A percentile compares a stretch with the other conserved stretches of the same genome.
phyloP scores from a whole-genome alignment of 2,329 filamentous ascomycete genomes.

The Colletotrichum sp. region DNA sequence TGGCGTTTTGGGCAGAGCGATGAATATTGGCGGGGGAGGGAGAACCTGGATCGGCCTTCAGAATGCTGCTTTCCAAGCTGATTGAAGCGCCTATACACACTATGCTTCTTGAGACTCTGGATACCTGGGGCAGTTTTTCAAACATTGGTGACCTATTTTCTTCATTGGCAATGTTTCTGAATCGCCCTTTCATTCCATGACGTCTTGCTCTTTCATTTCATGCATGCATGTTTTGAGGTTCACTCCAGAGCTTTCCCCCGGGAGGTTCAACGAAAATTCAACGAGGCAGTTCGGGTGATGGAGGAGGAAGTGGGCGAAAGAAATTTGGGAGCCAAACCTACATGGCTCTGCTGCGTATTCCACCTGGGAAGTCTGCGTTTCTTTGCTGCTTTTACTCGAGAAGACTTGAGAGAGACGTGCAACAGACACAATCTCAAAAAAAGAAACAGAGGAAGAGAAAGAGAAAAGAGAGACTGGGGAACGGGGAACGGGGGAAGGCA shows the following conservation, averaged over 20 bases:
- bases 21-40: conserved; percentile 1
- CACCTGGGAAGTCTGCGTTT: not conserved
- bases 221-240: not conserved
- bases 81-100: conserved; percentile 4
- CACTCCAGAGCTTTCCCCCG: not conserved
- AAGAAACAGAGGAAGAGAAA: not conserved
- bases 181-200: not conserved
- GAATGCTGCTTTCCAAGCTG: conserved; percentile 18
- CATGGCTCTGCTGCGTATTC: not conserved
- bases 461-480: not conserved
- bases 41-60: conserved; percentile 12
- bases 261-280: not conserved
- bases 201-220: not conserved
- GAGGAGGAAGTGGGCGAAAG: not conserved
- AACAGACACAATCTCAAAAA: not conserved
- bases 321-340: not conserved
- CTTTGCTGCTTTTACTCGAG: not conserved
- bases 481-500: not conserved
- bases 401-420: not conserved
- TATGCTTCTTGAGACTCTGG: not conserved
- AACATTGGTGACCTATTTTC: not conserved
- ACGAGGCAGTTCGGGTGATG: not conserved
- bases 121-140: not conserved
- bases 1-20: conserved; percentile 22
- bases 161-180: not conserved